Evolutionary conservation across 2,329 filamentous ascomycete genomes (phyloP).

Genomic region (Arthrobotrys pseudoclavata): DNA sequence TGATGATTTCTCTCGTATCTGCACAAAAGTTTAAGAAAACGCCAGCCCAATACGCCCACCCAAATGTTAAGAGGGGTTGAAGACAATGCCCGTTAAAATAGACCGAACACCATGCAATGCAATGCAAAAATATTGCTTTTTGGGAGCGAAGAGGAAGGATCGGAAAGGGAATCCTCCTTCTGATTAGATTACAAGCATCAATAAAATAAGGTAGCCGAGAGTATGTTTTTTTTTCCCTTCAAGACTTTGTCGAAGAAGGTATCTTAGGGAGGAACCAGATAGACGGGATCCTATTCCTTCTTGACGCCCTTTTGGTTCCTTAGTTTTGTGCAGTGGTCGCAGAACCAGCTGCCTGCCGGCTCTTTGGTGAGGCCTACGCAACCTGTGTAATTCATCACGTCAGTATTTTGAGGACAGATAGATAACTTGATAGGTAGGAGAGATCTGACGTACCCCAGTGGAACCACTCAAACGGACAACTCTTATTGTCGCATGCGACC

Average conservation of each 20-base stretch:
- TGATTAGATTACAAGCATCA: background rate
- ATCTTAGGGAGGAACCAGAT: constrained; percentile 11
- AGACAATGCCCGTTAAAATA: background rate
- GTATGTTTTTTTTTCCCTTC: background rate
- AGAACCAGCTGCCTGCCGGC: constrained; percentile 58
- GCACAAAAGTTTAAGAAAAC: background rate
- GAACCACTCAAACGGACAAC: constrained; percentile 88
- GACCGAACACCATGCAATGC: background rate
- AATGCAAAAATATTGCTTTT: background rate
- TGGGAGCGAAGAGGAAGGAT: background rate
- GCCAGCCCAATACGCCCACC: background rate
- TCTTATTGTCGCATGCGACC: constrained; percentile 88
- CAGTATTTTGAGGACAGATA: background rate
- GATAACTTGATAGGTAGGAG: background rate
- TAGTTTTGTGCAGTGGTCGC: constrained; percentile 59
- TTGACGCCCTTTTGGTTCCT: constrained; percentile 53
- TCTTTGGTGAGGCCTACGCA: constrained; percentile 58
- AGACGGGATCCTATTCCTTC: constrained; percentile 58
- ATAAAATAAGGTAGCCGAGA: background rate
- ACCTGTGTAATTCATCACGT: constrained; percentile 17
- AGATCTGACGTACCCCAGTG: constrained; percentile 68
- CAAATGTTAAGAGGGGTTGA: background rate
- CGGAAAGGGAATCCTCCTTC: background rate
- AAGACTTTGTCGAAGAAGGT: background rate
- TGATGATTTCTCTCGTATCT: background rate